phyloP scores from a whole-genome alignment of 495 filamentous ascomycete genomes.

The Daldinia bambusicola region DNA sequence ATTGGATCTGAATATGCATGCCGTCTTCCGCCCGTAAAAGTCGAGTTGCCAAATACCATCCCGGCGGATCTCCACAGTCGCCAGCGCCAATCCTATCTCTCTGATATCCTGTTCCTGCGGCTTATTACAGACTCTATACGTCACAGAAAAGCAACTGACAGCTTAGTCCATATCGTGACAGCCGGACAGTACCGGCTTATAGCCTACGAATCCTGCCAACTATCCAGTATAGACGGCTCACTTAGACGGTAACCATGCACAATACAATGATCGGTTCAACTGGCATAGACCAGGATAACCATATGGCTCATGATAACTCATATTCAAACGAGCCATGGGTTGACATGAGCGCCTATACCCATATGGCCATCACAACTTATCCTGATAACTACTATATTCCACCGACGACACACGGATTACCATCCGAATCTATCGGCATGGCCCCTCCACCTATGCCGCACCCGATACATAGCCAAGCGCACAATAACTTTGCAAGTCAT shows the following conservation, averaged over 20 bases:
- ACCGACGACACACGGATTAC: constrained; percentile 57
- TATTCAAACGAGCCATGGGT: constrained; percentile 57
- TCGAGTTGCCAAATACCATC: constrained; percentile 43
- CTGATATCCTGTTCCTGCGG: constrained; percentile 41
- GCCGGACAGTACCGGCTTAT: constrained; percentile 37
- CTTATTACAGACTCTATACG: constrained; percentile 39
- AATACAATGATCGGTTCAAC: constrained; percentile 60
- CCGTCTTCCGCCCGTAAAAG: constrained; percentile 48
- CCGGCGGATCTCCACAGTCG: constrained; percentile 45
- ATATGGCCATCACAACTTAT: constrained; percentile 60
- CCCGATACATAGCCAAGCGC: constrained; percentile 48
- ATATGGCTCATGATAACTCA: constrained; percentile 57
- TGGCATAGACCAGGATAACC: constrained; percentile 61
- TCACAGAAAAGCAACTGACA: constrained; percentile 30
- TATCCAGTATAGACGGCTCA: constrained; percentile 41
- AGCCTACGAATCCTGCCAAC: constrained; percentile 40
- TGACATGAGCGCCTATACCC: constrained; percentile 59
- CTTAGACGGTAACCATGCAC: constrained; percentile 56
- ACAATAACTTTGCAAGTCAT: constrained; percentile 48
- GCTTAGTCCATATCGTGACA: constrained; percentile 40
- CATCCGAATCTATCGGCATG: constrained; percentile 59
- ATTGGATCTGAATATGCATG: constrained; percentile 47
- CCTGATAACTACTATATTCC: constrained; percentile 56
- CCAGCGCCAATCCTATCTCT: constrained; percentile 42
- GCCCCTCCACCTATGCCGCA: constrained; percentile 56